Evolutionary conservation across 148 eudicot species (phyloP).

Genomic region (Hydrangea macrophylla): DNA sequence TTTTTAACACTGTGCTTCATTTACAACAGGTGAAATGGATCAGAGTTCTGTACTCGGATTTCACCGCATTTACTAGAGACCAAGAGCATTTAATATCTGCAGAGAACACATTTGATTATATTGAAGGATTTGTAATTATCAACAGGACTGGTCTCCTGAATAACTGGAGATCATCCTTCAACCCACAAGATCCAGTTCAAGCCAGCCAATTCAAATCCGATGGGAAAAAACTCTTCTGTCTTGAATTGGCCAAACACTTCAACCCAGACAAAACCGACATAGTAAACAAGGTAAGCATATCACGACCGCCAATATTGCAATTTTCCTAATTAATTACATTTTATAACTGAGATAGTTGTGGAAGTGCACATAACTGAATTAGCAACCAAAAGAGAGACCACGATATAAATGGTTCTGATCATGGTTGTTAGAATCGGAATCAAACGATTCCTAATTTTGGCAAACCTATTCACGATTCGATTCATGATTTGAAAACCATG

Average conservation of each 20-base stretch:
- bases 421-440: too few relatives aligned
- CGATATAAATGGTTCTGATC: too few relatives aligned
- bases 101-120: slow-evolving; percentile 54
- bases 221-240: slow-evolving; percentile 61
- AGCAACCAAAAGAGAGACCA: too few relatives aligned
- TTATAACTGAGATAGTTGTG: background rate
- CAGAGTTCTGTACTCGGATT: slow-evolving; percentile 78
- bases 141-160: slow-evolving; percentile 65
- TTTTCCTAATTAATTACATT: background rate
- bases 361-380: background rate
- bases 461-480: too few relatives aligned
- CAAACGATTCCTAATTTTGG: too few relatives aligned
- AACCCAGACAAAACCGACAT: slow-evolving; percentile 31
- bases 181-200: slow-evolving; percentile 70
- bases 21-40: slow-evolving; percentile 87
- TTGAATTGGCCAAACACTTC: slow-evolving; percentile 70
- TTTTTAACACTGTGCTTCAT: background rate
- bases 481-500: too few relatives aligned
- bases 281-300: slow-evolving; percentile 43
- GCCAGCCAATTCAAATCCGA: slow-evolving; percentile 66
- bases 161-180: slow-evolving; percentile 82
- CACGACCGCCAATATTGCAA: background rate
- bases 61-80: slow-evolving; percentile 62
- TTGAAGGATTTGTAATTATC: slow-evolving; percentile 75
- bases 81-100: slow-evolving; percentile 69